These are phyloP conservation scores for Hanseniaspora opuntiae DNA, from an alignment of 805 yeast species.

Conservation along the genomic window DNA sequence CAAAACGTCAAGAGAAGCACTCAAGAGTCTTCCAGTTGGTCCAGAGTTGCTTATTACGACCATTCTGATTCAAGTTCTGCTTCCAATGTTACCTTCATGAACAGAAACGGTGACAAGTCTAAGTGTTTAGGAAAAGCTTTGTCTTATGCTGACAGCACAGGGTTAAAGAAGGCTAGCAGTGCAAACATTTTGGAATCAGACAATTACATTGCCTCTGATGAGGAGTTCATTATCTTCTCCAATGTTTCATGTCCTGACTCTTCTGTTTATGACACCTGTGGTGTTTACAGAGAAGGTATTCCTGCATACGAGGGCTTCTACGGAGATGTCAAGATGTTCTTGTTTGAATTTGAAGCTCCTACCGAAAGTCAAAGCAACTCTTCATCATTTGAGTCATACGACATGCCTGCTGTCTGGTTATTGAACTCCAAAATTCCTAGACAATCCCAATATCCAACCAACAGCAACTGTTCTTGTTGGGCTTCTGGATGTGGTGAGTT, in stretches of 20 bases:
- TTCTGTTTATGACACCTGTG: slow-evolving; percentile 50
- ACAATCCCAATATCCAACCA: slow-evolving; percentile 52
- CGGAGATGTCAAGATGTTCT: slow-evolving; percentile 56
- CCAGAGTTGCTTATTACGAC: slow-evolving; percentile 44
- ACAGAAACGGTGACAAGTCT: slow-evolving; percentile 45
- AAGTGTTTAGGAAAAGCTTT: slow-evolving; percentile 58
- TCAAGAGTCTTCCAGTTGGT: slow-evolving; percentile 32
- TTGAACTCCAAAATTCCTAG: slow-evolving; percentile 61
- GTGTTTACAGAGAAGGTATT: slow-evolving; percentile 60
- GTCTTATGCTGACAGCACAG: slow-evolving; percentile 48
- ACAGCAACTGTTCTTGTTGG: slow-evolving; percentile 62
- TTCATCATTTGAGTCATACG: slow-evolving; percentile 28
- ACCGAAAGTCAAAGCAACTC: slow-evolving; percentile 32
- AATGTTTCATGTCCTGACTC: slow-evolving; percentile 44
- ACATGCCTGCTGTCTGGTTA: slow-evolving; percentile 70
- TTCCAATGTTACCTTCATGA: slow-evolving; percentile 55
- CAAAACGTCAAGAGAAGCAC: background rate
- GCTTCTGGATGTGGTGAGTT: slow-evolving; percentile 67
- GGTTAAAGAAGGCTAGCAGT: slow-evolving; percentile 32
- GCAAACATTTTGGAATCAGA: slow-evolving; percentile 38
- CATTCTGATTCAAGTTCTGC: slow-evolving; percentile 36
- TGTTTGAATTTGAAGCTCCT: slow-evolving; percentile 60
- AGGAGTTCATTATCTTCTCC: slow-evolving; percentile 50
- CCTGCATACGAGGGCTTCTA: slow-evolving; percentile 62
- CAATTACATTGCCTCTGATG: slow-evolving; percentile 40